A percentile compares a stretch with the other conserved stretches of the same genome.
phyloP scores from a whole-genome alignment of 176 grass and related monocot genomes.

The Pontederia crassipes region DNA sequence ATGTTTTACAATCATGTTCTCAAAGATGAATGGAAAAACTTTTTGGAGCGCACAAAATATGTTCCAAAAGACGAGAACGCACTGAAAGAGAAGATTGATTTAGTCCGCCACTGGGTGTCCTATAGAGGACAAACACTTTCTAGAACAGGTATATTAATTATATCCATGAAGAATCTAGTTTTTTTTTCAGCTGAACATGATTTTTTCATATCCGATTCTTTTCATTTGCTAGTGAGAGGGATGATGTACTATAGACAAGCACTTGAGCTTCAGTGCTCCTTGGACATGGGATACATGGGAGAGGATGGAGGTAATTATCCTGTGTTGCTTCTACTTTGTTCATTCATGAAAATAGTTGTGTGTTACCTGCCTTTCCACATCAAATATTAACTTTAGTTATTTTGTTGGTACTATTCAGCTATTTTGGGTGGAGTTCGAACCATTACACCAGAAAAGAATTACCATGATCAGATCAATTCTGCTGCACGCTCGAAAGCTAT shows the following conservation, averaged over 20 bases:
- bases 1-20: not conserved
- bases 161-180: not conserved
- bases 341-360: not conserved
- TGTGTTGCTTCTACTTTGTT: not conserved
- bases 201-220: constrained; percentile 7
- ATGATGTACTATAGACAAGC: constrained; percentile 95
- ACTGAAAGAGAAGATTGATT: constrained; percentile 10
- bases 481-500: constrained; percentile 26
- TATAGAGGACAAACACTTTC: constrained; percentile 78
- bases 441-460: constrained; percentile 1
- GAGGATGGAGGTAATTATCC: constrained; percentile 35
- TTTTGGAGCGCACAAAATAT: constrained; percentile 25
- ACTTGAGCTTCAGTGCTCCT: constrained; percentile 49
- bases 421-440: constrained; percentile 20
- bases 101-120: constrained; percentile 55
- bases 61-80: constrained; percentile 13
- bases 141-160: constrained; percentile 44
- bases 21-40: constrained; percentile 87
- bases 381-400: constrained; percentile 3
- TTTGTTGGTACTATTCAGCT: constrained; percentile 25
- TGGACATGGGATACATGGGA: constrained; percentile 42
- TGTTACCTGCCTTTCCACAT: constrained; percentile 3
- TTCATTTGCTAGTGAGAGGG: constrained; percentile 60
- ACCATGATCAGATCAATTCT: constrained; percentile 12
- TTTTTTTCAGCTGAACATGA: not conserved